A percentile compares a stretch with the other conserved stretches of the same genome.
phyloP scores from a whole-genome alignment of 2,329 filamentous ascomycete genomes.

The Cladobotryum mycophilum region DNA sequence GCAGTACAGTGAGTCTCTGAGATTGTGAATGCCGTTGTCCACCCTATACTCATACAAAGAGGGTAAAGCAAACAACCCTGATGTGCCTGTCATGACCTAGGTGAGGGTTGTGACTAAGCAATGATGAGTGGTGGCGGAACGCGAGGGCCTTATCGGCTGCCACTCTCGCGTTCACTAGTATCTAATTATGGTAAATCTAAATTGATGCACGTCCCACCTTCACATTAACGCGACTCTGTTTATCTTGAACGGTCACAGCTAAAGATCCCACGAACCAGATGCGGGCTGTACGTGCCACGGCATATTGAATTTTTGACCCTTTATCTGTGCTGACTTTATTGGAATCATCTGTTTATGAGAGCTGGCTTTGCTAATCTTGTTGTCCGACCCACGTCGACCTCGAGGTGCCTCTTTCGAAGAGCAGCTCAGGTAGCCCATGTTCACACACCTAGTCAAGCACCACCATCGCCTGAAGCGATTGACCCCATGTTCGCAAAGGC shows the following conservation, averaged over 20 bases:
- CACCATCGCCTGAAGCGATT: slow-evolving; percentile 12
- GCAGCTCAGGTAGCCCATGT: slow-evolving; percentile 20
- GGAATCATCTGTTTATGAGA: slow-evolving; percentile 27
- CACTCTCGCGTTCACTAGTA: too few relatives aligned
- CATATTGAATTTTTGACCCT: neutral
- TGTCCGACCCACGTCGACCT: slow-evolving; percentile 32
- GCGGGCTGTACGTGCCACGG: too few relatives aligned
- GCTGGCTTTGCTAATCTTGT: slow-evolving; percentile 24
- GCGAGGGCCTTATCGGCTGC: neutral
- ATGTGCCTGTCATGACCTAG: neutral
- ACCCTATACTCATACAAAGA: too few relatives aligned
- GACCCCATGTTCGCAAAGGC: slow-evolving; percentile 32
- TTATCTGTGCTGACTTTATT: neutral
- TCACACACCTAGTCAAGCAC: slow-evolving; percentile 14
- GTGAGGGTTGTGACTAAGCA: neutral
- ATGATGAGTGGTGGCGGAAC: neutral
- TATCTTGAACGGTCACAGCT: neutral
- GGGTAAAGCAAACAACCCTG: too few relatives aligned
- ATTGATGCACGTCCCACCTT: slow-evolving; percentile 9
- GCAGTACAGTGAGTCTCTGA: too few relatives aligned
- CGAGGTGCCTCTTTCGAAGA: slow-evolving; percentile 21
- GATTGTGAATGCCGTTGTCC: too few relatives aligned
- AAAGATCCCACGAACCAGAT: neutral
- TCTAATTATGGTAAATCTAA: too few relatives aligned
- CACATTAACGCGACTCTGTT: slow-evolving; percentile 2